Evolutionary conservation across 2,329 filamentous ascomycete genomes (phyloP).

Genomic region (Cordyceps pruinosa): DNA sequence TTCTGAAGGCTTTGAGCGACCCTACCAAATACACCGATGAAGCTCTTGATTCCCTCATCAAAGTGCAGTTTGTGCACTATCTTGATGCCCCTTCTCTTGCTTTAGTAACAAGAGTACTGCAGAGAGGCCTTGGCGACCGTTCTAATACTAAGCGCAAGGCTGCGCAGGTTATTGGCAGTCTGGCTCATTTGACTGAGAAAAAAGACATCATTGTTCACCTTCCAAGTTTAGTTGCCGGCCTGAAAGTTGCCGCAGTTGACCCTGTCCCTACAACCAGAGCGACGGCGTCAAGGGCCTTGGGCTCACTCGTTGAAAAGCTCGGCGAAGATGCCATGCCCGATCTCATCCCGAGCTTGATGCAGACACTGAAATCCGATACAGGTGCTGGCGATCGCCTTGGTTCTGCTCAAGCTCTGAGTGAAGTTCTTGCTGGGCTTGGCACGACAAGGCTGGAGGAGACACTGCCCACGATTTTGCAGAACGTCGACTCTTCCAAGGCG

Average conservation of each 20-base stretch:
- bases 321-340: constrained; percentile 95
- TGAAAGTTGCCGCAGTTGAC: constrained; percentile 85
- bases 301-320: constrained; percentile 95
- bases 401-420: constrained; percentile 91
- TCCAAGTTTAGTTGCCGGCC: constrained; percentile 82
- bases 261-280: constrained; percentile 94
- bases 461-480: constrained; percentile 90
- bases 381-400: constrained; percentile 93
- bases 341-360: constrained; percentile 95
- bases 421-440: constrained; percentile 91
- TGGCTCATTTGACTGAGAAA: constrained; percentile 93
- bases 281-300: constrained; percentile 90
- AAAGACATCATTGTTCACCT: constrained; percentile 89
- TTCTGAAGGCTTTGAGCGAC: constrained; percentile 94
- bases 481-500: constrained; percentile 84
- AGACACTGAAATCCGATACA: constrained; percentile 93
- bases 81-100: constrained; percentile 95
- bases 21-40: constrained; percentile 96
- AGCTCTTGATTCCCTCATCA: constrained; percentile 87
- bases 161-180: constrained; percentile 92
- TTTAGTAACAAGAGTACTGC: constrained; percentile 87
- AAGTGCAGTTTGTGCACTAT: constrained; percentile 97
- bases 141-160: constrained; percentile 96
- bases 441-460: constrained; percentile 92
- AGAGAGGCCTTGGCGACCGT: constrained; percentile 82